Conservation (phyloP, 352 stramenopile genomes). For the Pythium dissotocum region DNA sequence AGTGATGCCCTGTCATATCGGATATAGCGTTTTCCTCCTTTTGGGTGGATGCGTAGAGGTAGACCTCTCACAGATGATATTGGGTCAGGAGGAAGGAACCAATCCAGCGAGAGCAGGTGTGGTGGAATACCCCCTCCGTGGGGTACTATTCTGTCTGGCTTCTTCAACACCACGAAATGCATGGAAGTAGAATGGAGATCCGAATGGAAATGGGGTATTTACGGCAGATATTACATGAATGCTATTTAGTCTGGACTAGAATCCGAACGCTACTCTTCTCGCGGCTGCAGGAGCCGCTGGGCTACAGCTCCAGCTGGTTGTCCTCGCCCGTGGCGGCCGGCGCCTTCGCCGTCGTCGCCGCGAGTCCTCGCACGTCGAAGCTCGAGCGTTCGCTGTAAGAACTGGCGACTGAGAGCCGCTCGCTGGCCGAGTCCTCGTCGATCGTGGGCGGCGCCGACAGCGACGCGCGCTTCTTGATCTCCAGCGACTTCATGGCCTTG, state of each 20-base stretch:
- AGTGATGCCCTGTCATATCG: background rate
- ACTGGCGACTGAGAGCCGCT: slow-evolving; percentile 11
- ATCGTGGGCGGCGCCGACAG: slow-evolving; percentile 18
- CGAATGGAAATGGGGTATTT: too few relatives aligned
- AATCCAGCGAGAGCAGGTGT: background rate
- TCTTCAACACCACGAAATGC: background rate
- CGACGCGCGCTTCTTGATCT: slow-evolving; percentile 30
- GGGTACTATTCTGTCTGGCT: background rate
- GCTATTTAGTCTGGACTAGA: background rate
- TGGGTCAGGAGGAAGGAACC: background rate
- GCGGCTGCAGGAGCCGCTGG: background rate
- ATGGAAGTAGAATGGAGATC: background rate
- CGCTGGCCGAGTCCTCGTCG: slow-evolving; percentile 9
- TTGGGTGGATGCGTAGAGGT: too few relatives aligned
- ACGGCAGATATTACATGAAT: background rate
- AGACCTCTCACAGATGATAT: background rate
- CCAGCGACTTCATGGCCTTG: slow-evolving; percentile 63
- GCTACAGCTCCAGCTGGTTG: slow-evolving; percentile 31
- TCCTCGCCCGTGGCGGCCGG: background rate
- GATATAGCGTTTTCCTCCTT: background rate
- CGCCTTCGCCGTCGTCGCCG: background rate
- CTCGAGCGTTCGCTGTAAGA: slow-evolving; percentile 16
- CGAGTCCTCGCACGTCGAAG: slow-evolving; percentile 7
- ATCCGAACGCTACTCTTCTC: background rate
- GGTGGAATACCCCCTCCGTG: background rate